These are phyloP conservation scores for Pyropia yezoensis DNA, from an alignment of 23 red algal genomes.

Conservation along the genomic window DNA sequence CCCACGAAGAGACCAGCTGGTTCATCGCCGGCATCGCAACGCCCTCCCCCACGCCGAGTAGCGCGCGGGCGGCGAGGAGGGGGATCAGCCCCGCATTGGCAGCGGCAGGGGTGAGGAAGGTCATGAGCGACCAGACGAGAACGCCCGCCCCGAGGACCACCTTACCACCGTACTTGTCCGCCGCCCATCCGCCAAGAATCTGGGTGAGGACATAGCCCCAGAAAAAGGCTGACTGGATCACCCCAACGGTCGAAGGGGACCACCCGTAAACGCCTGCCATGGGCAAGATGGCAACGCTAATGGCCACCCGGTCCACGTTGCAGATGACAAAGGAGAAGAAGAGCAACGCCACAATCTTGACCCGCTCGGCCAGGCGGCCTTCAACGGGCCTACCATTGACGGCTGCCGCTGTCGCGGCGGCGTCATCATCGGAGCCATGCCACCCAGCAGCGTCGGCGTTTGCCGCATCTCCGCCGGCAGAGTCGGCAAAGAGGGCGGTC, in stretches of 20 bases:
- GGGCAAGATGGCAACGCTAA: slow-evolving; percentile 94
- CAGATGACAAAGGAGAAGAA: slow-evolving; percentile 93
- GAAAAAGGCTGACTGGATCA: slow-evolving; percentile 91
- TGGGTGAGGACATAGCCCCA: slow-evolving; percentile 95
- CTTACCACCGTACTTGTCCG: slow-evolving; percentile 79
- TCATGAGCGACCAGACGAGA: slow-evolving; percentile 89
- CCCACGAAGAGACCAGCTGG: slow-evolving; percentile 87
- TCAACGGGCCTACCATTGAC: too few relatives aligned
- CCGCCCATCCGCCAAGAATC: slow-evolving; percentile 86
- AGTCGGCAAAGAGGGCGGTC: too few relatives aligned
- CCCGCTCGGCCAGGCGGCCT: slow-evolving; percentile 27
- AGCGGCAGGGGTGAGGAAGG: slow-evolving; percentile 82
- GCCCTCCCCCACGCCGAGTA: slow-evolving; percentile 94
- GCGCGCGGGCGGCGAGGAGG: slow-evolving; percentile 63
- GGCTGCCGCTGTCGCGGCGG: too few relatives aligned
- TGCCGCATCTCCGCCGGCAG: too few relatives aligned
- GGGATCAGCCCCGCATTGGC: slow-evolving; percentile 39
- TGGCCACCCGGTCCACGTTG: slow-evolving; percentile 89
- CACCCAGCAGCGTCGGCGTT: too few relatives aligned
- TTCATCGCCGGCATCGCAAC: slow-evolving; percentile 99
- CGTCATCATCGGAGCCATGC: too few relatives aligned
- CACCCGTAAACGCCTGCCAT: slow-evolving; percentile 84
- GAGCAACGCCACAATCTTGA: slow-evolving; percentile 64
- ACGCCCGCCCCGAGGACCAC: slow-evolving; percentile 74
- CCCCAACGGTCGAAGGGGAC: slow-evolving; percentile 75